Conservation (phyloP, 768 basidiomycete species). For the Rubroboletus satanas region DNA sequence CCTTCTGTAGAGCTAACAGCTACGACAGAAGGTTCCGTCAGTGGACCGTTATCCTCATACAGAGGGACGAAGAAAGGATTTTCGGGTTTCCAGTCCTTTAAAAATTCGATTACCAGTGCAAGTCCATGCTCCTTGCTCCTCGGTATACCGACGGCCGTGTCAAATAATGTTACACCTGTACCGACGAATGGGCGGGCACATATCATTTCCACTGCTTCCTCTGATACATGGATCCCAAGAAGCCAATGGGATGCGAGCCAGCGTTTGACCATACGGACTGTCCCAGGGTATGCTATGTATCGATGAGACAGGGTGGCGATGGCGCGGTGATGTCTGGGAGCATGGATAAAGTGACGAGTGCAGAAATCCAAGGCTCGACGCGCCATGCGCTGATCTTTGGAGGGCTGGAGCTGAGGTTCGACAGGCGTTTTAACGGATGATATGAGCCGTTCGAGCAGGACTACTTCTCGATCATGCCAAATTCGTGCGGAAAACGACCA, state of each 20-base stretch:
- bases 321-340: conserved; percentile 82
- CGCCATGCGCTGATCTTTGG: conserved; percentile 51
- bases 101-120: conserved; percentile 61
- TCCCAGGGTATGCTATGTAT: conserved; percentile 74
- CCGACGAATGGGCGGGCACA: conserved; percentile 76
- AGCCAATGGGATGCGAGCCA: conserved; percentile 94
- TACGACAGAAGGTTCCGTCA: conserved; percentile 12
- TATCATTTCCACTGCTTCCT: conserved; percentile 81
- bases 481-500: conserved; percentile 85
- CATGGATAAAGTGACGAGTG: conserved; percentile 68
- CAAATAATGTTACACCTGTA: conserved; percentile 32
- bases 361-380: conserved; percentile 57
- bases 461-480: conserved; percentile 83
- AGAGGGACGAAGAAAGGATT: conserved; percentile 72
- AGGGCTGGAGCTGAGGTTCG: conserved; percentile 6
- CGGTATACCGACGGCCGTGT: conserved; percentile 48
- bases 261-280: conserved; percentile 84
- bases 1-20: conserved; percentile 37
- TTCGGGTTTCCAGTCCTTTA: conserved; percentile 85
- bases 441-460: conserved; percentile 68
- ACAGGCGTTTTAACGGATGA: conserved; percentile 35
- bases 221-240: conserved; percentile 63
- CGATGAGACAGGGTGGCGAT: conserved; percentile 77
- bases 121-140: conserved; percentile 80
- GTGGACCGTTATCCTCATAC: conserved; percentile 36